Conservation (phyloP, 257 asterid species). For the Primulina tabacum region DNA sequence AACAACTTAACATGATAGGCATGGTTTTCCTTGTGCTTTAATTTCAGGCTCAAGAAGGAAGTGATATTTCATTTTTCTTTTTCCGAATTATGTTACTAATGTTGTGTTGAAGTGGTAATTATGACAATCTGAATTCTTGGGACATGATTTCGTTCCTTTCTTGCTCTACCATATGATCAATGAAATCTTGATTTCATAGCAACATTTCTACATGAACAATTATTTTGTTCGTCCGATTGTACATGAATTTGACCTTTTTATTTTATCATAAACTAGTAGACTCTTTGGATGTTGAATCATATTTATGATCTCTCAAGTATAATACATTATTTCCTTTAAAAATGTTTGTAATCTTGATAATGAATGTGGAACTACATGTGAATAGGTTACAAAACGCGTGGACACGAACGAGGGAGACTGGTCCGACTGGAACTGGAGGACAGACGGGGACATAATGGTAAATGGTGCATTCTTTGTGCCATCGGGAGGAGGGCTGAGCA, state of each 20-base stretch:
- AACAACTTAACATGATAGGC: not conserved
- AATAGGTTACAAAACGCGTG: conserved; percentile 77
- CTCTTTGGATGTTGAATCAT: not conserved
- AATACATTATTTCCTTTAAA: not conserved
- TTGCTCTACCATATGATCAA: not conserved
- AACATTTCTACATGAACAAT: not conserved
- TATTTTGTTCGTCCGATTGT: not conserved
- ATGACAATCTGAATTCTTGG: not conserved
- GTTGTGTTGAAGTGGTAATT: not conserved
- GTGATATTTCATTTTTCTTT: not conserved
- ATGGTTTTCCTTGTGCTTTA: not conserved
- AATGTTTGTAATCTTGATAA: not conserved
- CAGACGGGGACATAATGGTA: conserved; percentile 68
- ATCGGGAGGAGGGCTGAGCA: conserved; percentile 60
- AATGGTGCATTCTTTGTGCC: conserved; percentile 92
- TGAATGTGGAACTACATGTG: not conserved
- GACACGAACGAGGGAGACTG: conserved; percentile 58
- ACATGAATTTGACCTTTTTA: not conserved
- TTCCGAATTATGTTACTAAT: not conserved
- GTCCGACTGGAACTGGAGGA: conserved; percentile 86
- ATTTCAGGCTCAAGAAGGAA: not conserved
- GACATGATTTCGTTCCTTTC: not conserved
- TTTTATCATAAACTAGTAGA: not conserved
- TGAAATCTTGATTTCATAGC: not conserved
- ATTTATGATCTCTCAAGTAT: not conserved